Percentiles rank a stretch among this genome's conserved stretches.
Evolutionary conservation across 371 early-diverging fungal genomes (phyloP).

Genomic region (Mortierella sp.): DNA sequence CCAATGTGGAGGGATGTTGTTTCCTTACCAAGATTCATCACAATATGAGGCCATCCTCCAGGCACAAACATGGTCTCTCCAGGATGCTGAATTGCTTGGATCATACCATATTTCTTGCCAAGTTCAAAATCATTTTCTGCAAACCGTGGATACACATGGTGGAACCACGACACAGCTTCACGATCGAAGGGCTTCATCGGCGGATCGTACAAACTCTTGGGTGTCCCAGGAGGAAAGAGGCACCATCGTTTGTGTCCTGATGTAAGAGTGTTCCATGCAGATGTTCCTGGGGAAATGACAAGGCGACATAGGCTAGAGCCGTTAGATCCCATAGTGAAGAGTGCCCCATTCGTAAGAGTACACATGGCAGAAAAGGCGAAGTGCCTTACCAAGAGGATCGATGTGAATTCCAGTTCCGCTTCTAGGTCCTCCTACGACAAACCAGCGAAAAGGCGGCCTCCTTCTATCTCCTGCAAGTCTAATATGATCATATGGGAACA

Average conservation of each 20-base stretch:
- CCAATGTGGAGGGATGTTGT: too few species aligned
- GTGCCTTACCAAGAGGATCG: conserved; percentile 63
- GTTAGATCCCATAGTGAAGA: too few species aligned
- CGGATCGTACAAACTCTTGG: conserved; percentile 65
- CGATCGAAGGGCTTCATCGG: conserved; percentile 72
- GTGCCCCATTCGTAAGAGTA: too few species aligned
- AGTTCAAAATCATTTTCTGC: conserved; percentile 45
- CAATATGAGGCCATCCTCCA: conserved; percentile 87
- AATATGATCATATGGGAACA: not conserved
- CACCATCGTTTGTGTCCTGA: conserved; percentile 79
- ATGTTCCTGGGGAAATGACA: conserved; percentile 56
- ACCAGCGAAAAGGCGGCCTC: conserved; percentile 75
- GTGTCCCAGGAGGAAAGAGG: conserved; percentile 74
- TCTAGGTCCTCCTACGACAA: conserved; percentile 72
- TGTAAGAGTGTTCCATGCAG: conserved; percentile 75
- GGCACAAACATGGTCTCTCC: conserved; percentile 90
- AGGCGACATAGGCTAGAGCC: too few species aligned
- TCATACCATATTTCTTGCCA: conserved; percentile 69
- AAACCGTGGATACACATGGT: conserved; percentile 73
- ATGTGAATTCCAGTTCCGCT: conserved; percentile 77
- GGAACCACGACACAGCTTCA: conserved; percentile 86
- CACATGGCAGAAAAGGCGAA: not conserved
- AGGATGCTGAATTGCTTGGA: conserved; percentile 79
- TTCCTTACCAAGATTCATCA: conserved; percentile 81
- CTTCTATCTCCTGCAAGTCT: conserved; percentile 68